Conservation (phyloP, 495 filamentous ascomycete species). For the Penicillium pancosmium region DNA sequence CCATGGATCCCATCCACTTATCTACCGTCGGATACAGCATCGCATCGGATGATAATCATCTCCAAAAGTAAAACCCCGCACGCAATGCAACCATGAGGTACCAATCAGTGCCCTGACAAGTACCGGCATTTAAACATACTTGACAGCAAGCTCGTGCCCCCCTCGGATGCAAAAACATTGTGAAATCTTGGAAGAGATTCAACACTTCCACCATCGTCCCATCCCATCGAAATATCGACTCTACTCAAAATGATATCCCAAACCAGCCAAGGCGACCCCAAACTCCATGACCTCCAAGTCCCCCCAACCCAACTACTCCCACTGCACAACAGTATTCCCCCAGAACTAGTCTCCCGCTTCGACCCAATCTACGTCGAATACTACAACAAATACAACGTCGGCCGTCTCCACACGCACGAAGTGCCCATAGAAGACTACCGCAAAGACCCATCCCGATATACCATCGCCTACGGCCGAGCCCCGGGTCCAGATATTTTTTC, state of each 20-base stretch:
- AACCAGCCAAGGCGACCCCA: constrained; percentile 3
- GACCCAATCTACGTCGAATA: constrained; percentile 40
- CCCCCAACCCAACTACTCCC: constrained; percentile 27
- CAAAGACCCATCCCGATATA: constrained; percentile 41
- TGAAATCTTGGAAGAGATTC: too few relatives aligned
- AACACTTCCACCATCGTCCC: too few relatives aligned
- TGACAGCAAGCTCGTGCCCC: too few relatives aligned
- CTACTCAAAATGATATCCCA: constrained; percentile 15
- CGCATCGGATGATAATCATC: too few relatives aligned
- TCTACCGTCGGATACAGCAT: too few relatives aligned
- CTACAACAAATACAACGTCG: constrained; percentile 44
- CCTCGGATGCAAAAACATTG: too few relatives aligned
- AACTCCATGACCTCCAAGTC: constrained; percentile 28
- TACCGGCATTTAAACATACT: too few relatives aligned
- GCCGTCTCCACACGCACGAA: constrained; percentile 44
- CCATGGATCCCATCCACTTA: too few relatives aligned
- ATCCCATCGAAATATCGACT: not conserved
- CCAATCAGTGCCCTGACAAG: too few relatives aligned
- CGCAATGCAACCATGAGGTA: too few relatives aligned
- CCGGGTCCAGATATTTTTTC: constrained; percentile 38
- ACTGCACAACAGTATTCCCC: constrained; percentile 43
- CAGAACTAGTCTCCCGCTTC: constrained; percentile 33
- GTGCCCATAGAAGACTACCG: constrained; percentile 48
- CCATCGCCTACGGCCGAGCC: constrained; percentile 38
- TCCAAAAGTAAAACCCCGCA: too few relatives aligned